phyloP scores from a whole-genome alignment of 441 rosid species.

The Gossypium gossypioides region DNA sequence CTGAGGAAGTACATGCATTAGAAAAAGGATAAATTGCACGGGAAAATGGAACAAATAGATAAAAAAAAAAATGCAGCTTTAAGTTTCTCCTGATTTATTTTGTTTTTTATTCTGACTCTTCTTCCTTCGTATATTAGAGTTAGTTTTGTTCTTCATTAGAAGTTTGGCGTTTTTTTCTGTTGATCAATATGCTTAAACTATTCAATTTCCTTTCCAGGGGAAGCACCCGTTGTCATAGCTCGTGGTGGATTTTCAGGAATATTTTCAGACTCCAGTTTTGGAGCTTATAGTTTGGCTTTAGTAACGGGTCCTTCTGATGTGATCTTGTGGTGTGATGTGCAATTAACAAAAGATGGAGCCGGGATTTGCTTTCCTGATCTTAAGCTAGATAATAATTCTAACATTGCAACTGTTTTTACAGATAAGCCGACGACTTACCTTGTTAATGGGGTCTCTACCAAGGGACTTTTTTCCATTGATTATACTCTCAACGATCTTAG shows the following conservation, averaged over 20 bases:
- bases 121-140: neutral
- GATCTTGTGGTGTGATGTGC: constrained; percentile 73
- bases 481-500: constrained; percentile 32
- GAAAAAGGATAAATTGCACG: neutral
- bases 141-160: neutral
- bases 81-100: neutral
- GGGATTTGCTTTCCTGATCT: constrained; percentile 74
- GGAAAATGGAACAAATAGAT: neutral
- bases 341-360: constrained; percentile 58
- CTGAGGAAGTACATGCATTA: neutral
- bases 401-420: neutral
- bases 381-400: constrained; percentile 41
- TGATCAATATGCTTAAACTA: neutral
- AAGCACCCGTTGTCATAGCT: constrained; percentile 55
- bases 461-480: constrained; percentile 68
- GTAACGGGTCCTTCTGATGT: constrained; percentile 25
- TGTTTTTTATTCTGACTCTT: neutral
- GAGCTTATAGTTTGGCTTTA: constrained; percentile 41
- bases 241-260: constrained; percentile 89
- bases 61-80: neutral
- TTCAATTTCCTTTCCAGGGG: constrained; percentile 38
- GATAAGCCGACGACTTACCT: constrained; percentile 23
- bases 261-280: constrained; percentile 49
- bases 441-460: constrained; percentile 42
- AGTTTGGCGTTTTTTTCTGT: neutral